Conservation (phyloP, 306 rosid species). For the Inga laurina region DNA sequence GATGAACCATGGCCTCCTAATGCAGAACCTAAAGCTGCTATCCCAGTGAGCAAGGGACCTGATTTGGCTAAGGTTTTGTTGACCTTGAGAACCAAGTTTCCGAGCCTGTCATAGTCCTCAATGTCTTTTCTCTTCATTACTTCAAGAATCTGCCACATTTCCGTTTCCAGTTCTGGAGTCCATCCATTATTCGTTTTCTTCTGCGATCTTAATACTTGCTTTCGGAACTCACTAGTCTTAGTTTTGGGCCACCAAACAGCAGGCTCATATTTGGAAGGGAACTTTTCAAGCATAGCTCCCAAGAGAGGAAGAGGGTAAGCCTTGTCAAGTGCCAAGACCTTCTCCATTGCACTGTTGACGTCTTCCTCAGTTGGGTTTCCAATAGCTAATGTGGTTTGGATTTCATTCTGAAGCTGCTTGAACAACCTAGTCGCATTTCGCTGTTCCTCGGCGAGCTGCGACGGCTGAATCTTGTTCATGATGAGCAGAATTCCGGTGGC, state of each 20-base stretch:
- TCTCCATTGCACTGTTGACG: slow-evolving; percentile 40
- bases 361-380: slow-evolving; percentile 38
- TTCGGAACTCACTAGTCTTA: not conserved
- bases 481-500: slow-evolving; percentile 53
- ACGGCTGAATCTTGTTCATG: not conserved
- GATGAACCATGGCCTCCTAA: slow-evolving; percentile 37
- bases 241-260: slow-evolving; percentile 67
- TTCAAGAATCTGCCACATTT: slow-evolving; percentile 44
- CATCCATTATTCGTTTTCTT: slow-evolving; percentile 46
- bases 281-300: not conserved
- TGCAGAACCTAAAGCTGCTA: slow-evolving; percentile 47
- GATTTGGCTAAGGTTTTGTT: slow-evolving; percentile 49
- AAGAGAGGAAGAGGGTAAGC: not conserved
- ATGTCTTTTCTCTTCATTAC: not conserved
- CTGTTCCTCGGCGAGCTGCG: not conserved
- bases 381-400: slow-evolving; percentile 36
- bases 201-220: not conserved
- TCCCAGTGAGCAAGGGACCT: slow-evolving; percentile 53
- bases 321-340: slow-evolving; percentile 50
- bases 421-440: not conserved
- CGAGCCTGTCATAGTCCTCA: not conserved
- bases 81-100: slow-evolving; percentile 42
- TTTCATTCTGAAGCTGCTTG: not conserved
- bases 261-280: slow-evolving; percentile 39
- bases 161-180: slow-evolving; percentile 47